Evolutionary conservation across 176 grass and related monocot genomes (phyloP), one percentile per base, ranked within the genome.

Genomic region (Hyparrhenia diplandra): DNA sequence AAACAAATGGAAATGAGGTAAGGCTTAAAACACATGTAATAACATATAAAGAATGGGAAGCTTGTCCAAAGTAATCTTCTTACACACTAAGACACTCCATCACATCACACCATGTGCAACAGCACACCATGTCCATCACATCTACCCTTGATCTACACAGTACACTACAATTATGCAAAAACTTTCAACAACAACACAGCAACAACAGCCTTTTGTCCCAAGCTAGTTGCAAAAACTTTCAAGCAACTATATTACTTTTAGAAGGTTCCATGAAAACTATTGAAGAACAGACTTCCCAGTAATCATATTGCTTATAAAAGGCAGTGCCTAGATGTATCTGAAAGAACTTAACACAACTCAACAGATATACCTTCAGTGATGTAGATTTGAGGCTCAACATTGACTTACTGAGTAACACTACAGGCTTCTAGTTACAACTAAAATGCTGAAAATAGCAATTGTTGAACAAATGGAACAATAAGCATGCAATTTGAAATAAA

Each of bases 11-110:
- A 81, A 83, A 42, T 73, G 4, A 46, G 43, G 1, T 16, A 72
- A 65, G n/a, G 65, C 45, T 75, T 64, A 17, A 46, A 86, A 74
- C 25, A 57, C 49, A 21, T 67, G 16, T 17, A 67, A 79, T 73
- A 21, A 59, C 36, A 65, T 83, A 43, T 62, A 39, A 13, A 41
- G 36, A 80, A 39, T 2, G 4, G 12, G 51, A 71, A 35, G 21
- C 23, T 7, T 1, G 14, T 25, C 52, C 10, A 8, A 18, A 52
- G 45, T 58, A 67, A 74, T 80, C 41, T 47, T 21, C 3, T 78
- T 58, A 47, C 11, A 46, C 17, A 64, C 27, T 37, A 25, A 66
- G 14, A 63, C n/a, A 37, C 20, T 66, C 32, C 35, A 70, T 30
- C 35, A 32, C 37, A 67, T 16, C 23, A 10, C 47, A 57, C 20